Base-by-base conservation (phyloP, 2,329 filamentous ascomycete species). In the Aspergillus sp. region DNA sequence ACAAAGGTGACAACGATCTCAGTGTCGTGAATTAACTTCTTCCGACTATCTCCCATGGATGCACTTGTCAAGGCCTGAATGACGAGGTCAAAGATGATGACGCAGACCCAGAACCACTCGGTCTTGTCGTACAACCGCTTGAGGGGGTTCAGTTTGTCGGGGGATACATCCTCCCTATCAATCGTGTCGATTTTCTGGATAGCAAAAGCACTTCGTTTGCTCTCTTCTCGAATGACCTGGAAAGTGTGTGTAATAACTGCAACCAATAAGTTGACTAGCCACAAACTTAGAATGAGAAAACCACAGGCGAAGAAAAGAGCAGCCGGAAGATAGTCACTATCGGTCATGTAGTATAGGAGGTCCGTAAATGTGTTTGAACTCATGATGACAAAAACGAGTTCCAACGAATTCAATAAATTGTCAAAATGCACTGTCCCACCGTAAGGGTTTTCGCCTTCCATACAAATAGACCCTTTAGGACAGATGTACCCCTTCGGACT, bases 181-280 rank as follows among this genome's bases (percentile, higher is more conserved):
- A 71, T 61, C n/a, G 59, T 60, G 39, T 77, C 74, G 41, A 77
- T 78, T 33, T 88, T 78, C 45, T 89, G 81, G 9, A 82, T 82
- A 5, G 90, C 90, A 65, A 98, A 98, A 3, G 94, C 93, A 70
- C 90, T 96, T 29, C 86, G 83, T 66, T 86, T 90, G 69, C 89
- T 95, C 64, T 98, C 93, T 71, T 98, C 94, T 51, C 93, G 82
- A 56, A 98, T 98, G 52, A 98, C 88, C 64, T 98, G 93, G 60
- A 98, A 98, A 1, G 91, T 96, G 5, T 93, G 95, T 0, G 93
- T 98, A 62, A 98, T 98, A 58, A 98, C 93, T 3, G 93, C 93
- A 60, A 98, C 95, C 37, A 86, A 68, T 69, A 98, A 79, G 65
- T 96, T 97, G 51, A 94, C 90, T 58, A 98, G 79, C 93, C 93